A percentile compares a stretch with the other conserved stretches of the same genome.
phyloP scores from a whole-genome alignment of 129 eudicot species.

The Chrysanthemum makinoi region DNA sequence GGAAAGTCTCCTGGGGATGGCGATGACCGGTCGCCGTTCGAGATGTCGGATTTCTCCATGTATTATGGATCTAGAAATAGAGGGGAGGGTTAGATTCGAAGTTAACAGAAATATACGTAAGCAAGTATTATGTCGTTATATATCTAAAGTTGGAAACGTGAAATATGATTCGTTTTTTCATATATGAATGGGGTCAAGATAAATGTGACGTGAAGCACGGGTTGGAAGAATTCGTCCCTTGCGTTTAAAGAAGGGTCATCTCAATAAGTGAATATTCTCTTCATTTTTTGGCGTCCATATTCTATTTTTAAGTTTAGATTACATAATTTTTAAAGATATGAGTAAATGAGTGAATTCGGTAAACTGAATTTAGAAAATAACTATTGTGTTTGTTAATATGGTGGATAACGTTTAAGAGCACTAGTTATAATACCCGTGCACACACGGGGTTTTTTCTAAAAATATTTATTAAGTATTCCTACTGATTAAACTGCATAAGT shows the following conservation, averaged over 20 bases:
- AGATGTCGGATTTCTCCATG: slow-evolving; percentile 26
- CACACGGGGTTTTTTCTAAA: no score
- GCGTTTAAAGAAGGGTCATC: slow-evolving; percentile 10
- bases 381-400: no score
- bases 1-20: background rate
- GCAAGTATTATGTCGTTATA: background rate
- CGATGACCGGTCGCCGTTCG: slow-evolving; percentile 8
- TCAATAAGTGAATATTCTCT: background rate
- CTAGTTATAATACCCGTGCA: no score
- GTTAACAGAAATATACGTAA: background rate
- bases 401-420: no score
- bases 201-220: slow-evolving; percentile 16
- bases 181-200: background rate
- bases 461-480: no score
- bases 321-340: no score
- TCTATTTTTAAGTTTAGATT: no score
- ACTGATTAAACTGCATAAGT: no score
- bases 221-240: slow-evolving; percentile 9
- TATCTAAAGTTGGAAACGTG: background rate
- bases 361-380: no score
- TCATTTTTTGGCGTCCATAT: no score
- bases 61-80: slow-evolving; percentile 5
- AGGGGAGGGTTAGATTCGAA: background rate
- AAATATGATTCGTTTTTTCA: background rate
- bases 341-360: no score